phyloP scores from a whole-genome alignment of 2,329 filamentous ascomycete species.

The Emmonsiellopsis sp. region DNA sequence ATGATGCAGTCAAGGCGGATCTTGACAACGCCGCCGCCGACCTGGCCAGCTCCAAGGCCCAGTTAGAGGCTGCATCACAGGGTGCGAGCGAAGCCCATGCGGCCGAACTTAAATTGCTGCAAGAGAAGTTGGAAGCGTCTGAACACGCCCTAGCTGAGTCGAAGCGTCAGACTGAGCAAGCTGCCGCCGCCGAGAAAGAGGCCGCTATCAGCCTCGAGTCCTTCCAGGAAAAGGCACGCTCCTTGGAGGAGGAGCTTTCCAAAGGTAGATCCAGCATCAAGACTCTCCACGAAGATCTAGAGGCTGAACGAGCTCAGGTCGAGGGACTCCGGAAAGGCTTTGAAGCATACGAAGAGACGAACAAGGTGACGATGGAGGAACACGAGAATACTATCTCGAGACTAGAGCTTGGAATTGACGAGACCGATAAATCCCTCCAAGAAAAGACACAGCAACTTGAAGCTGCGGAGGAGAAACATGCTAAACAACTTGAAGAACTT shows the following conservation, averaged over 20 bases:
- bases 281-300: constrained; percentile 9
- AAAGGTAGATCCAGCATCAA: constrained; percentile 8
- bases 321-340: constrained; percentile 29
- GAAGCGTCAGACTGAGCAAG: constrained; percentile 9
- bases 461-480: constrained; percentile 23
- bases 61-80: constrained; percentile 5
- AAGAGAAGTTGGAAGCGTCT: constrained; percentile 14
- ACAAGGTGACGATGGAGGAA: constrained; percentile 27
- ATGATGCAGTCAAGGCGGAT: constrained; percentile 5
- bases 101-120: constrained; percentile 10
- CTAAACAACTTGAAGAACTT: constrained; percentile 22
- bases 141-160: constrained; percentile 11
- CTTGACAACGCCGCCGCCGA: constrained; percentile 9
- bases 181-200: constrained; percentile 9
- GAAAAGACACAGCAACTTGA: constrained; percentile 23
- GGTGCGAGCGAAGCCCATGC: constrained; percentile 6
- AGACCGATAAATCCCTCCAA: constrained; percentile 25
- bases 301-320: constrained; percentile 19
- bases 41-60: constrained; percentile 6
- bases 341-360: constrained; percentile 26
- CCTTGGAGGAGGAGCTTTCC: constrained; percentile 11
- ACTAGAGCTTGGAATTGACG: constrained; percentile 24
- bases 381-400: constrained; percentile 24
- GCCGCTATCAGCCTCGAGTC: constrained; percentile 8
- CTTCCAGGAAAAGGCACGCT: constrained; percentile 11